Evolutionary conservation across 2,329 filamentous ascomycete species (phyloP).

Genomic region (Verticillium nubilum): DNA sequence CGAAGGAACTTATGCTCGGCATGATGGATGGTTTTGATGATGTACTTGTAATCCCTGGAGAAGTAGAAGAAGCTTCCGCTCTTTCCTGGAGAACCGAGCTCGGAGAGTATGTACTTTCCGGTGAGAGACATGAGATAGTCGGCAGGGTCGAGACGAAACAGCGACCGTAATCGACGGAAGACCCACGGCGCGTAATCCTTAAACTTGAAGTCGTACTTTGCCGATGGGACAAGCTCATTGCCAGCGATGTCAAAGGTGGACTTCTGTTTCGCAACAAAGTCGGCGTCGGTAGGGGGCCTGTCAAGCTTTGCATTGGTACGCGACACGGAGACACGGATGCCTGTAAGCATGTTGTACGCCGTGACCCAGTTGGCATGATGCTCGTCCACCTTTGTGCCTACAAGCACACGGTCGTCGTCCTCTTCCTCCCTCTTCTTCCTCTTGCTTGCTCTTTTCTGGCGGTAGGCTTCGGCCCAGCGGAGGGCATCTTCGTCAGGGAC

Average conservation of each 20-base stretch:
- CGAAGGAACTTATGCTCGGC: constrained; percentile 84
- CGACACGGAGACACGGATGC: constrained; percentile 94
- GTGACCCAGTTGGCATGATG: constrained; percentile 96
- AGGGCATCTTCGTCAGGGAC: constrained; percentile 84
- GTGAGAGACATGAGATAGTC: constrained; percentile 98
- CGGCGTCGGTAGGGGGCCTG: constrained; percentile 79
- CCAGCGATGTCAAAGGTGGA: constrained; percentile 98
- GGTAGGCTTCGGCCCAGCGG: constrained; percentile 87
- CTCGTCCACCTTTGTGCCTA: constrained; percentile 97
- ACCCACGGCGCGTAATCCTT: constrained; percentile 99
- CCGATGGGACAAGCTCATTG: constrained; percentile 93
- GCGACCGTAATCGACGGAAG: constrained; percentile 82
- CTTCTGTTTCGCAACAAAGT: constrained; percentile 93
- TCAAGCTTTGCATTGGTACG: constrained; percentile 96
- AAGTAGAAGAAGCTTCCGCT: constrained; percentile 99
- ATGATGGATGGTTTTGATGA: constrained; percentile 99
- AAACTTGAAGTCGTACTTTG: constrained; percentile 99
- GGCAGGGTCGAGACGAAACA: constrained; percentile 88
- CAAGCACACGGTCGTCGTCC: constrained; percentile 89
- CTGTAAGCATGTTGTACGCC: constrained; percentile 99
- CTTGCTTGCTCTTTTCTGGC: constrained; percentile 86
- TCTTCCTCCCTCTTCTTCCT: constrained; percentile 77
- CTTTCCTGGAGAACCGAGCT: constrained; percentile 94
- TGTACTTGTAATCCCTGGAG: constrained; percentile 98
- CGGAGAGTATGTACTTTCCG: constrained; percentile 96